Evolutionary conservation across 192 early-diverging fungal species (phyloP), one percentile per base, ranked within the genome.

Genomic region (Obelidium mucronatum): DNA sequence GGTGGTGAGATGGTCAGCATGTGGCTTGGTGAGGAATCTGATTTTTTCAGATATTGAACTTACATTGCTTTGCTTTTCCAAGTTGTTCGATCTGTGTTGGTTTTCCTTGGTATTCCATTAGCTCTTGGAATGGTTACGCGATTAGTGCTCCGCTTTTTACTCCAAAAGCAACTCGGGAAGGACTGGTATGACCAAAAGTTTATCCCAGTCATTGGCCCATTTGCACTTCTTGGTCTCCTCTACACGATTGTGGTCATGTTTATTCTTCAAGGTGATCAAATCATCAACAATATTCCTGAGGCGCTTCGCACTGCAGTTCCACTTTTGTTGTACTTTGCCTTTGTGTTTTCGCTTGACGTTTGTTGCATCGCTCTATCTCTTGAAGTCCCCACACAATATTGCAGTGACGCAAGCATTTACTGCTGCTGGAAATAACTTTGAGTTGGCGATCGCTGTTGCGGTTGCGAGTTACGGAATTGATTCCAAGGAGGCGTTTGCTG

Each of bases 221-320:
- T 84, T 1, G 82, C 90, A 36, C 68, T 92, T 3, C 13, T 92
- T 34, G 89, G 87, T 6, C 78, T 93, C 26, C 56, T 91, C 17
- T 92, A 85, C 73, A 89, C 89, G n/a, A 91, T 93, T 26, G 59
- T 91, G 6, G 83, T 92, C 56, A 90, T 93, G 89, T 93, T 93
- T 88, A 81, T 85, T 35, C 48, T 84, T 22, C 83, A 84, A 73
- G 91, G 91, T 15, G 76, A 82, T 36, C 67, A 84, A 34, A 88
- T 93, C 62, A 83, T 92, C 17, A 39, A 77, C 11, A 69, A 92
- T 58, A 91, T 93, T 78, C 89, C 86, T 1, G 78, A 78, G 39
- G 89, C 91, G 3, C 78, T 86, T 48, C 82, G 91, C 3, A 84
- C 83, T 13, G 78, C 83, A 8, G 89, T 93, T 3, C 92, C 91